These are phyloP conservation scores for Agaricales sp. DNA, from an alignment of 1,284 basidiomycete species.

Conservation along the genomic window DNA sequence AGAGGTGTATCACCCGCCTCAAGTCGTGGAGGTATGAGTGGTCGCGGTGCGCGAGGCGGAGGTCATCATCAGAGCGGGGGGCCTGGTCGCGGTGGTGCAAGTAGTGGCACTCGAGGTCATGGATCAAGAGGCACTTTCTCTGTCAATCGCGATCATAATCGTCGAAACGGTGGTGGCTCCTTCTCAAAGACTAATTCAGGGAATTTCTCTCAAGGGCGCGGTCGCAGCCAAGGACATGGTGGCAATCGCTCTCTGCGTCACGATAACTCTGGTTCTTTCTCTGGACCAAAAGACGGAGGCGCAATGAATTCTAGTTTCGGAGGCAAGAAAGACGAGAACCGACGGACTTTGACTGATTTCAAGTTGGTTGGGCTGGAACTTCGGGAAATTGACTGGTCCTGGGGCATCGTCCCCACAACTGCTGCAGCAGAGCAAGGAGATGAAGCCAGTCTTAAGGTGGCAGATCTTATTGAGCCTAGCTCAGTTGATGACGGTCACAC, in stretches of 20 bases:
- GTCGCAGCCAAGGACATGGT: constrained; percentile 45
- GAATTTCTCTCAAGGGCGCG: constrained; percentile 22
- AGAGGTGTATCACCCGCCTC: constrained; percentile 22
- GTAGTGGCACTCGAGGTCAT: constrained; percentile 40
- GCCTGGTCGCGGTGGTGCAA: constrained; percentile 12
- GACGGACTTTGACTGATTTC: constrained; percentile 90
- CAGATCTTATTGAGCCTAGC: constrained; percentile 26
- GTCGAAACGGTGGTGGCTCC: constrained; percentile 11
- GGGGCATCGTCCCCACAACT: constrained; percentile 49
- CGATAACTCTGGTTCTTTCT: constrained; percentile 15
- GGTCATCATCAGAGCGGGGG: constrained; percentile 21
- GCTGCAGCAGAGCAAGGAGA: neutral
- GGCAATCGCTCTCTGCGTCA: constrained; percentile 18
- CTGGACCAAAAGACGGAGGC: constrained; percentile 34
- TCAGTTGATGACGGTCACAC: constrained; percentile 19
- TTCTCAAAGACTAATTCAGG: constrained; percentile 30
- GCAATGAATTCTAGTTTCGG: constrained; percentile 31
- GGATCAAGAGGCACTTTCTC: constrained; percentile 32
- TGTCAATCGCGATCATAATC: constrained; percentile 30
- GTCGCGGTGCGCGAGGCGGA: constrained; percentile 23
- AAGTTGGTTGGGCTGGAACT: constrained; percentile 87
- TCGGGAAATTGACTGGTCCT: constrained; percentile 59
- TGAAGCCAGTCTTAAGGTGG: constrained; percentile 20
- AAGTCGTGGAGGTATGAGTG: constrained; percentile 28
- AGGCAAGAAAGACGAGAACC: constrained; percentile 71